Conservation (phyloP, 139 green algal genomes). For the Desmodesmus armatus region DNA sequence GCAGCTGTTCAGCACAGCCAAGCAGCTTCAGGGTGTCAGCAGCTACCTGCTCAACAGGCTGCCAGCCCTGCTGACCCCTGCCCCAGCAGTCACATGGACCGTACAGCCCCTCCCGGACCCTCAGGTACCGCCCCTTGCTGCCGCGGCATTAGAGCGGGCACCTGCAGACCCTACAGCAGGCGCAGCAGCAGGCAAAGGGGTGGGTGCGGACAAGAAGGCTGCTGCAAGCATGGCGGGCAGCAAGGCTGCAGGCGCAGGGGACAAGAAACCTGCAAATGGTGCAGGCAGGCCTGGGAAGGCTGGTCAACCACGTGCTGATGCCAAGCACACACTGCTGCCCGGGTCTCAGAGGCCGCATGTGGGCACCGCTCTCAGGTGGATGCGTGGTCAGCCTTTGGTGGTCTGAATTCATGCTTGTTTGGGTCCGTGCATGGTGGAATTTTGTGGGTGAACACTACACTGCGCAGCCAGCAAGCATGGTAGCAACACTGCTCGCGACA, state of each 20-base stretch:
- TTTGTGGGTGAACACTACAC: no score
- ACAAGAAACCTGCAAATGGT: no score
- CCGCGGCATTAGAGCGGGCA: neutral
- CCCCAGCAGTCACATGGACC: conserved; percentile 47
- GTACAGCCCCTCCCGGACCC: conserved; percentile 37
- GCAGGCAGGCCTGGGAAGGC: conserved; percentile 1
- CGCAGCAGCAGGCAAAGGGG: neutral
- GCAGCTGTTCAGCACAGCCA: conserved; percentile 52
- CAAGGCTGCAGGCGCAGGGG: neutral
- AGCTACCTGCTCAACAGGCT: conserved; percentile 55
- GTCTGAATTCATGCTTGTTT: no score
- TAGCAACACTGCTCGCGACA: no score
- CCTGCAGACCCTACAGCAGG: neutral
- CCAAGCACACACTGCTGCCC: neutral
- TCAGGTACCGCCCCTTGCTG: neutral
- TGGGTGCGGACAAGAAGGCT: neutral
- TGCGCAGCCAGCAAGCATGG: no score
- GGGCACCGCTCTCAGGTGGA: neutral
- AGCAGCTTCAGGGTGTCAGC: conserved; percentile 58
- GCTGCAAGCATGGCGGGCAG: neutral
- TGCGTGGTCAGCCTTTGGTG: neutral
- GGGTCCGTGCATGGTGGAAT: no score
- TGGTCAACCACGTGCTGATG: neutral
- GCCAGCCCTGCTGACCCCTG: conserved; percentile 40
- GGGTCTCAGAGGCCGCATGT: neutral